Evolutionary conservation across 805 yeast genomes (phyloP).

Genomic region (Wickerhamomyces ciferrii): DNA sequence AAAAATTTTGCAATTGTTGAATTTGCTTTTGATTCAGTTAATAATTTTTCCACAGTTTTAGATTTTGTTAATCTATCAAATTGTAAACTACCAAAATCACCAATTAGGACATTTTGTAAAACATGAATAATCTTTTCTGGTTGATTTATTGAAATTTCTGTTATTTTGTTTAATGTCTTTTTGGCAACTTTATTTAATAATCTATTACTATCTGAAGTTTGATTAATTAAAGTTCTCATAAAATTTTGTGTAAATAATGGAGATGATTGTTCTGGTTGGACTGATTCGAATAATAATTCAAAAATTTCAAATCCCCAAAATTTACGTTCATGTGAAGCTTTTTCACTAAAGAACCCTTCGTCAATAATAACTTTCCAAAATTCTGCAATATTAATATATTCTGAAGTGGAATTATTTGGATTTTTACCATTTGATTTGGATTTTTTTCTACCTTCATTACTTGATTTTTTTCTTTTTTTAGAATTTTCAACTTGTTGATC

Average conservation of each 20-base stretch:
- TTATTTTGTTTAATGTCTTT: slow-evolving; percentile 39
- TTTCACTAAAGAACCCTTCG: slow-evolving; percentile 69
- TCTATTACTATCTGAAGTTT: slow-evolving; percentile 61
- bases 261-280: slow-evolving; percentile 16
- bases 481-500: slow-evolving; percentile 17
- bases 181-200: slow-evolving; percentile 63
- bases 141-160: slow-evolving; percentile 30
- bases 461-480: slow-evolving; percentile 37
- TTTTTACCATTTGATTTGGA: slow-evolving; percentile 17
- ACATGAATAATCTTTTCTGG: slow-evolving; percentile 29
- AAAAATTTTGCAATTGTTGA: slow-evolving; percentile 10
- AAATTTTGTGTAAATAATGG: slow-evolving; percentile 57
- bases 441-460: slow-evolving; percentile 24
- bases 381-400: slow-evolving; percentile 40
- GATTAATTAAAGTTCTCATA: slow-evolving; percentile 70
- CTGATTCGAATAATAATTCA: slow-evolving; percentile 34
- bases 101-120: slow-evolving; percentile 30
- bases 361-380: slow-evolving; percentile 82
- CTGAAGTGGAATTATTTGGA: slow-evolving; percentile 6
- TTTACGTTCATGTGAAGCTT: slow-evolving; percentile 81
- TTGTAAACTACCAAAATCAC: slow-evolving; percentile 51
- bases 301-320: slow-evolving; percentile 81
- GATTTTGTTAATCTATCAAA: slow-evolving; percentile 77
- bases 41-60: slow-evolving; percentile 49
- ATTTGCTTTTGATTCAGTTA: slow-evolving; percentile 18